Percentiles rank a stretch among this genome's conserved stretches.
Conservation (phyloP, 768 basidiomycete species). For the Collybia sordida region DNA sequence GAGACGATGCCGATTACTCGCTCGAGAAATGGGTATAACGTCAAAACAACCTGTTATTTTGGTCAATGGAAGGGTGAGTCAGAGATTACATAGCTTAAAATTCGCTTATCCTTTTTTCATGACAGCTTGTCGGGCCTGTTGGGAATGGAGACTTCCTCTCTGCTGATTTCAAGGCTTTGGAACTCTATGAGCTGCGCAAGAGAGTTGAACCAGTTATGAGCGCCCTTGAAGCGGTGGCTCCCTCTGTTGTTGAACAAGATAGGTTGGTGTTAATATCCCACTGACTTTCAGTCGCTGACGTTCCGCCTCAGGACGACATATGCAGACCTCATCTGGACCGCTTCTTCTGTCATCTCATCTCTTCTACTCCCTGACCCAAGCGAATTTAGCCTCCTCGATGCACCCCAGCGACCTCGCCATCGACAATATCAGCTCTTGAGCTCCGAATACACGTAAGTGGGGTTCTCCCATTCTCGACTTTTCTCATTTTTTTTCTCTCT, state of each 20-base stretch:
- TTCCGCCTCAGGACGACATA: constrained; percentile 43
- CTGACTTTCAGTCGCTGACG: neutral
- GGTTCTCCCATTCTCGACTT: neutral
- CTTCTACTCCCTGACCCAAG: constrained; percentile 74
- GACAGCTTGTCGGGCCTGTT: constrained; percentile 78
- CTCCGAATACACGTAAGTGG: constrained; percentile 62
- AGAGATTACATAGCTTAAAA: constrained; percentile 5
- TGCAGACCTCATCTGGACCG: constrained; percentile 60
- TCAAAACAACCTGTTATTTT: constrained; percentile 66
- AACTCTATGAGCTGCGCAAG: constrained; percentile 71
- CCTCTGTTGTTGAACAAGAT: constrained; percentile 35
- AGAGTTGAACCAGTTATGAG: constrained; percentile 67
- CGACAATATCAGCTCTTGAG: constrained; percentile 60
- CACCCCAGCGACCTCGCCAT: constrained; percentile 57
- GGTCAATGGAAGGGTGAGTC: constrained; percentile 81
- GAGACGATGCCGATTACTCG: constrained; percentile 44
- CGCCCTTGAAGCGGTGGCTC: constrained; percentile 57
- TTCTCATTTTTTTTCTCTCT: constrained; percentile 1
- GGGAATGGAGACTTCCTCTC: constrained; percentile 53
- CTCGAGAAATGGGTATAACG: constrained; percentile 53
- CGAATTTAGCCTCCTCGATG: constrained; percentile 70
- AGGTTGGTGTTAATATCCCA: constrained; percentile 32
- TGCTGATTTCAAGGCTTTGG: constrained; percentile 73
- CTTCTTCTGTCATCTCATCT: constrained; percentile 71
- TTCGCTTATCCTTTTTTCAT: neutral